Evolutionary conservation across 2,329 filamentous ascomycete species (phyloP).

Genomic region (Pseudohalonectria lignicola): DNA sequence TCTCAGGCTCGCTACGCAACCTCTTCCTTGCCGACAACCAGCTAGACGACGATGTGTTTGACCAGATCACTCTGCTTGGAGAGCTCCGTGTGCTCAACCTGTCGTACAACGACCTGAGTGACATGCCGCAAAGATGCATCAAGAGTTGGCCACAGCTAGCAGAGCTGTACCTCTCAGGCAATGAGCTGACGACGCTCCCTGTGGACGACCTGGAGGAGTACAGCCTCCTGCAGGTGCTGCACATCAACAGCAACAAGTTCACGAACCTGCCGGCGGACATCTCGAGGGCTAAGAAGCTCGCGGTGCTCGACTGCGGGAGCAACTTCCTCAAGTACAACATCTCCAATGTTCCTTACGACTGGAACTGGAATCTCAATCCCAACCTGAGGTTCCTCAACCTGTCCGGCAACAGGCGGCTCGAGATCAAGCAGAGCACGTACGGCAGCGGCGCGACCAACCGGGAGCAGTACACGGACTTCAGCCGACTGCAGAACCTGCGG

Average conservation of each 20-base stretch:
- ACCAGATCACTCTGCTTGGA: slow-evolving; percentile 70
- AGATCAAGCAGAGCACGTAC: slow-evolving; percentile 65
- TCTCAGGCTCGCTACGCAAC: slow-evolving; percentile 74
- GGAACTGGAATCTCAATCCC: slow-evolving; percentile 99
- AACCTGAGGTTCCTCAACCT: slow-evolving; percentile 92
- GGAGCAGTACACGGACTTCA: slow-evolving; percentile 81
- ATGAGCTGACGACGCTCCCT: slow-evolving; percentile 82
- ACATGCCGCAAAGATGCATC: slow-evolving; percentile 81
- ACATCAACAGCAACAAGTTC: slow-evolving; percentile 97
- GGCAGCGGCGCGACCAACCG: slow-evolving; percentile 41
- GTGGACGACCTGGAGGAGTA: slow-evolving; percentile 90
- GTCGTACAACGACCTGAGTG: slow-evolving; percentile 88
- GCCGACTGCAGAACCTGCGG: slow-evolving; percentile 68
- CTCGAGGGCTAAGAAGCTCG: slow-evolving; percentile 83
- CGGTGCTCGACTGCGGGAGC: slow-evolving; percentile 87
- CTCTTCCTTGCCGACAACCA: slow-evolving; percentile 89
- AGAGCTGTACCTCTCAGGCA: slow-evolving; percentile 90
- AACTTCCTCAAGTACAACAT: slow-evolving; percentile 98
- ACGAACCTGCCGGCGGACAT: slow-evolving; percentile 93
- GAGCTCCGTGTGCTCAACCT: slow-evolving; percentile 85
- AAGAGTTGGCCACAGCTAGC: slow-evolving; percentile 82
- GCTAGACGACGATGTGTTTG: slow-evolving; percentile 88
- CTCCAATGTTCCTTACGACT: slow-evolving; percentile 97
- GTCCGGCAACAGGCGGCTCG: slow-evolving; percentile 90
- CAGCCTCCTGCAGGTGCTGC: slow-evolving; percentile 75